These are phyloP conservation scores for Trichosporon asahii DNA, from an alignment of 1,284 basidiomycete genomes.

Conservation along the genomic window DNA sequence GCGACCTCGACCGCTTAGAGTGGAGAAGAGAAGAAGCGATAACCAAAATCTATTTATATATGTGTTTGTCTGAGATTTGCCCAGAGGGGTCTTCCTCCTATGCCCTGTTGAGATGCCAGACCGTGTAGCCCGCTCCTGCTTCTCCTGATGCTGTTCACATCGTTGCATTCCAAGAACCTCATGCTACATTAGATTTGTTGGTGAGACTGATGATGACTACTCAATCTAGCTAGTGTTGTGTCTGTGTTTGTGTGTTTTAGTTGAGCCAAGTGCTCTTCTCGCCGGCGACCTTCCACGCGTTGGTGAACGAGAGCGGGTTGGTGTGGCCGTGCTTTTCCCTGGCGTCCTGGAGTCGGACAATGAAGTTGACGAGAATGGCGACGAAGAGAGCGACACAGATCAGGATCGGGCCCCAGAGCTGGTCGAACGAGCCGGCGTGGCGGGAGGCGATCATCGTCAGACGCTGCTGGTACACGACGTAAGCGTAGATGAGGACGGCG, in stretches of 20 bases:
- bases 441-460: conserved; percentile 86
- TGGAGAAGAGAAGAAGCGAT: neutral
- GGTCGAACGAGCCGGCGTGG: conserved; percentile 87
- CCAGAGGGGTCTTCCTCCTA: neutral
- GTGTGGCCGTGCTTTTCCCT: conserved; percentile 30
- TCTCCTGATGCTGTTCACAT: neutral
- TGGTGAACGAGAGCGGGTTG: conserved; percentile 37
- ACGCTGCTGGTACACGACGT: conserved; percentile 78
- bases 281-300: conserved; percentile 37
- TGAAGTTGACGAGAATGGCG: conserved; percentile 80
- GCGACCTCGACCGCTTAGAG: conserved; percentile 23
- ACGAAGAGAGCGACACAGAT: conserved; percentile 76
- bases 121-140: neutral
- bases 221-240: neutral
- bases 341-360: conserved; percentile 59
- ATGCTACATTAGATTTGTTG: neutral
- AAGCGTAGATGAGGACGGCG: conserved; percentile 66
- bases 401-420: conserved; percentile 71
- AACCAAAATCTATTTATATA: conserved; percentile 4
- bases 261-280: conserved; percentile 28
- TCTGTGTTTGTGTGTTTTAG: neutral
- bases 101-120: conserved; percentile 8
- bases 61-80: conserved; percentile 10
- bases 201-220: neutral
- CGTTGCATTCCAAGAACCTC: neutral